Percentiles rank a stretch among this genome's conserved stretches.
phyloP scores from a whole-genome alignment of 2,329 filamentous ascomycete species.

The Colletotrichum euphorbiae region DNA sequence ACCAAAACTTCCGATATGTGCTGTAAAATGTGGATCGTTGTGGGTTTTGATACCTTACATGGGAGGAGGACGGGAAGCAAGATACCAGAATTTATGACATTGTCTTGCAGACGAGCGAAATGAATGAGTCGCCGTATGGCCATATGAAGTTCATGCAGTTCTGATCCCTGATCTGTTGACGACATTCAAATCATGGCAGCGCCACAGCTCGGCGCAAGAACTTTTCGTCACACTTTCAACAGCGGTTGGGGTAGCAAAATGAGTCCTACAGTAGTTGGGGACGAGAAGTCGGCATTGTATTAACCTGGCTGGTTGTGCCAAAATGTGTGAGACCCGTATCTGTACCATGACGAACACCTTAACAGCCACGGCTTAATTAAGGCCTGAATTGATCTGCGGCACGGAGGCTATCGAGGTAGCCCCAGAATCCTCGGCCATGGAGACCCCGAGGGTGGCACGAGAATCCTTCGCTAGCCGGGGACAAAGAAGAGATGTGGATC shows the following conservation, averaged over 20 bases:
- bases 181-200: too few relatives aligned
- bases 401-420: constrained; percentile 67
- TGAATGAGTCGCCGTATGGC: too few relatives aligned
- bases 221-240: too few relatives aligned
- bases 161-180: too few relatives aligned
- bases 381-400: constrained; percentile 70
- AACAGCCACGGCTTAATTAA: constrained; percentile 71
- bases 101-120: not conserved
- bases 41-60: not conserved
- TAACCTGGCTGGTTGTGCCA: constrained; percentile 13
- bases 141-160: too few relatives aligned
- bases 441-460: constrained; percentile 56
- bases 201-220: too few relatives aligned
- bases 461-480: constrained; percentile 68
- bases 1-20: constrained; percentile 47
- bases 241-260: too few relatives aligned
- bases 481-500: not conserved
- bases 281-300: constrained; percentile 8
- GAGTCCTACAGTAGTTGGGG: not conserved
- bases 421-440: constrained; percentile 65
- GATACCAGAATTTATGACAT: not conserved
- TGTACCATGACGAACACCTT: constrained; percentile 70
- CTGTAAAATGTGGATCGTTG: constrained; percentile 28
- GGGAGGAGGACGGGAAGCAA: not conserved
- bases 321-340: constrained; percentile 72